These are phyloP conservation scores for Cicer cuneatum DNA, from an alignment of 306 rosid species.

Conservation along the genomic window DNA sequence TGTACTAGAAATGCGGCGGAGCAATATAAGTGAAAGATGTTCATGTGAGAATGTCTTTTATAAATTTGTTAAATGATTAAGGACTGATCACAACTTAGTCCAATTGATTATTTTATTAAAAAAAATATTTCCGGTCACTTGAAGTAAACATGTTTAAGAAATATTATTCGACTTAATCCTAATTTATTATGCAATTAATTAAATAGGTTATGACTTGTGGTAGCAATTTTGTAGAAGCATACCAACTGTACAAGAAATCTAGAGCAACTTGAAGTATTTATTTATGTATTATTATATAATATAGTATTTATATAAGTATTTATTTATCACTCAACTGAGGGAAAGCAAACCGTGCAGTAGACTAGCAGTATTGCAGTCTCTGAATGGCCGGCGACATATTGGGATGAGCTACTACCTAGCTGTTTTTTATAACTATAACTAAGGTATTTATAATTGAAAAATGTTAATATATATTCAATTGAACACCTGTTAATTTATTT, in stretches of 20 bases:
- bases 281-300: not conserved
- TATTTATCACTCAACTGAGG: slow-evolving; percentile 19
- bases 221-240: slow-evolving; percentile 37
- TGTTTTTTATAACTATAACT: slow-evolving; percentile 31
- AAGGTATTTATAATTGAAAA: too few relatives aligned
- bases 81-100: slow-evolving; percentile 31
- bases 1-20: slow-evolving; percentile 34
- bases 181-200: slow-evolving; percentile 13
- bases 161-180: not conserved
- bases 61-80: slow-evolving; percentile 40
- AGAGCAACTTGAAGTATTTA: slow-evolving; percentile 41
- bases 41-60: slow-evolving; percentile 44
- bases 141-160: slow-evolving; percentile 38
- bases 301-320: not conserved
- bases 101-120: slow-evolving; percentile 31
- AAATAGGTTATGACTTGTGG: slow-evolving; percentile 3
- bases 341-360: slow-evolving; percentile 23
- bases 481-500: too few relatives aligned
- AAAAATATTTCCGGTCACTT: not conserved
- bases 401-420: slow-evolving; percentile 52
- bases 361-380: slow-evolving; percentile 37
- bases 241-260: slow-evolving; percentile 36
- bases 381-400: slow-evolving; percentile 50
- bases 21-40: slow-evolving; percentile 1
- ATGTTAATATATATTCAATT: too few relatives aligned